Evolutionary conservation across 2,329 filamentous ascomycete genomes (phyloP), one percentile per base, ranked within the genome.

Genomic region (Hypomyces rosellus): DNA sequence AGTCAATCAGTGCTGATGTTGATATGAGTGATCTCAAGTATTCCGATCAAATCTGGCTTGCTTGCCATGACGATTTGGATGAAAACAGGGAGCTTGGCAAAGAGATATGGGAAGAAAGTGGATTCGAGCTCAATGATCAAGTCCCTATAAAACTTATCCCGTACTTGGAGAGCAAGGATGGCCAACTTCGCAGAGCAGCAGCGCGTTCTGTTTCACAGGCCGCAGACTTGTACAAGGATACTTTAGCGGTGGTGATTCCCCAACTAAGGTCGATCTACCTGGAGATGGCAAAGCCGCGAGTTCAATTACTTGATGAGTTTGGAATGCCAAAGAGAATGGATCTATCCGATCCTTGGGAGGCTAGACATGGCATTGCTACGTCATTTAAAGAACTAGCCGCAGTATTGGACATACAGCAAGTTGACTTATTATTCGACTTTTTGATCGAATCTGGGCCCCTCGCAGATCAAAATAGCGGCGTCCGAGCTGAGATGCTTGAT

Each of bases 51-150:
- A 86, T 99, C 18, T 99, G 90, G 90, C 77, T 99, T 39, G 88
- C 88, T 40, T 92, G 85, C 61, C 91, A 99, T 61, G 93, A 99
- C 57, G 89, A 95, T 59, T 82, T 89, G 16, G 82, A 86, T 40
- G 91, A 97, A 65, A 97, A 97, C 60, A 80, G 78, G 8, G 88
- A 90, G 42, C 75, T 95, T 48, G 92, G 88, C 6, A 80, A 77
- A 46, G 88, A 92, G 12, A 96, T 99, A 34, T 99, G 93, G 93
- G 89, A 95, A 62, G 93, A 96, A 62, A 95, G 92, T 63, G 86
- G 82, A 7, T 86, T 97, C 54, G 72, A 85, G 53, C 71, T 92
- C 12, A 78, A 81, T 1, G 72, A 80, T 16, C 76, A 85, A 6
- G 79, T 88, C 8, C 82, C 88, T 7, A 66, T 75, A 51, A 80